These are phyloP conservation scores for Lactarius evosmus DNA, from an alignment of 768 basidiomycete genomes.

Conservation along the genomic window DNA sequence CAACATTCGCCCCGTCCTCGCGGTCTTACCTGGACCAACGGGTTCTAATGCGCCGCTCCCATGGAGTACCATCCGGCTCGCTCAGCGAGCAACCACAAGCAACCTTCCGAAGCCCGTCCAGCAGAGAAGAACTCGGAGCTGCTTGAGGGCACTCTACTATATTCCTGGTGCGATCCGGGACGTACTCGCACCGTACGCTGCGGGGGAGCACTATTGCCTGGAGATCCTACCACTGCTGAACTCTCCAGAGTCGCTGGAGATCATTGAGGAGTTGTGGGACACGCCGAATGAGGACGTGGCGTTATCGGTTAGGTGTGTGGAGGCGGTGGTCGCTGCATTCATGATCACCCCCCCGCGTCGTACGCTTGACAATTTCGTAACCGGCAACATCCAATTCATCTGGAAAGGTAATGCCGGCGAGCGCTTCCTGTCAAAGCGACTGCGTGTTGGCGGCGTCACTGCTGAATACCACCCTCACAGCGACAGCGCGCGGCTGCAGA, in stretches of 20 bases:
- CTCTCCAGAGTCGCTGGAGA: neutral
- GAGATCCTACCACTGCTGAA: neutral
- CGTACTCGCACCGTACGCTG: neutral
- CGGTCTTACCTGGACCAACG: neutral
- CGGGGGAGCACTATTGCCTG: neutral
- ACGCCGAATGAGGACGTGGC: neutral
- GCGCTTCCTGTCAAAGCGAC: no score
- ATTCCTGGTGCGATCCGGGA: neutral
- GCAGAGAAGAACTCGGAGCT: neutral
- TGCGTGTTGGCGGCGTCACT: neutral
- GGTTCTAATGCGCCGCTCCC: neutral
- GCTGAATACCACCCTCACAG: neutral
- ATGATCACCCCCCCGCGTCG: no score
- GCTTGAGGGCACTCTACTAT: neutral
- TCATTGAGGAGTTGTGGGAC: neutral
- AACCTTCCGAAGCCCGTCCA: neutral
- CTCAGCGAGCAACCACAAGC: neutral
- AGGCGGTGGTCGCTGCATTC: neutral
- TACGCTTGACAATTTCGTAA: no score
- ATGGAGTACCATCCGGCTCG: neutral
- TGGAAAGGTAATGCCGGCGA: no score
- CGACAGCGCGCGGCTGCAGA: neutral
- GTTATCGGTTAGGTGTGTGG: neutral
- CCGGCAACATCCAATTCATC: no score
- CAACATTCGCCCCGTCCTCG: neutral